phyloP scores from a whole-genome alignment of 1,284 basidiomycete species.

The Moniliophthora roreri region DNA sequence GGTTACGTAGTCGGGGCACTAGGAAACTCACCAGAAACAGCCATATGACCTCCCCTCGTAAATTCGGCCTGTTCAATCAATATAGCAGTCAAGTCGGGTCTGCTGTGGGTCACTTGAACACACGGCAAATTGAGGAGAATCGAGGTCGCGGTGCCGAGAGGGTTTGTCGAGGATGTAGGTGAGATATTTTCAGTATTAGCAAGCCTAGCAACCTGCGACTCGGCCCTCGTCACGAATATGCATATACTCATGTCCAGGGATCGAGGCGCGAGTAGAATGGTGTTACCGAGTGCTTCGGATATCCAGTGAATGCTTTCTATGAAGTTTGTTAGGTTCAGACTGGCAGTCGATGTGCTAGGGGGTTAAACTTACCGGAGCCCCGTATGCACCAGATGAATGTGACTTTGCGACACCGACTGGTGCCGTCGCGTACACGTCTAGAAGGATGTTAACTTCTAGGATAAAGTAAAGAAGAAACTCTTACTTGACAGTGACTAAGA shows the following conservation, averaged over 20 bases:
- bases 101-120: neutral
- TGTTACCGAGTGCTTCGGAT: constrained; percentile 30
- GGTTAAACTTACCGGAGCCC: constrained; percentile 36
- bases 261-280: constrained; percentile 28
- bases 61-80: constrained; percentile 27
- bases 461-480: constrained; percentile 8
- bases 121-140: neutral
- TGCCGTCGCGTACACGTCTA: neutral
- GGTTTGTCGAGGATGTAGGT: neutral
- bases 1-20: neutral
- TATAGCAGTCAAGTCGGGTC: constrained; percentile 21
- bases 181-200: neutral
- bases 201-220: neutral
- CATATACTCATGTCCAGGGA: constrained; percentile 32
- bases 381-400: constrained; percentile 46
- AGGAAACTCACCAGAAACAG: constrained; percentile 37
- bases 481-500: constrained; percentile 43
- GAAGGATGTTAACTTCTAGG: neutral
- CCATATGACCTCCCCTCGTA: constrained; percentile 27
- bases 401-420: neutral
- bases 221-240: constrained; percentile 34
- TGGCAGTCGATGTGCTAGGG: neutral
- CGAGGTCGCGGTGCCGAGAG: no score
- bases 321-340: neutral
- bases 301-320: constrained; percentile 45